Base-by-base conservation (phyloP, 306 rosid species). In the Cicer pinnatifidum region DNA sequence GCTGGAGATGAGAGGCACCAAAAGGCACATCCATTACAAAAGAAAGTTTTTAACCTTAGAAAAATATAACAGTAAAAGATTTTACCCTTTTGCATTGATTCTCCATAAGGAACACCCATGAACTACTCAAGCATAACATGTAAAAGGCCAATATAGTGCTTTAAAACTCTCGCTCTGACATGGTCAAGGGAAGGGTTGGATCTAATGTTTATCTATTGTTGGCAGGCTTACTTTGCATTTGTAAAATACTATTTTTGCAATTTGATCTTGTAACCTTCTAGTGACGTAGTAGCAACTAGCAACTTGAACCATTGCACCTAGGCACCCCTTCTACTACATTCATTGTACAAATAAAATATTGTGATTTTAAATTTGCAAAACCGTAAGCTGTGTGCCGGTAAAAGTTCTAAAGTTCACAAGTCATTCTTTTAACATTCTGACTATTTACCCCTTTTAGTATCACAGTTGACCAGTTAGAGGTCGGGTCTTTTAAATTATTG, bases 51-150 rank as follows among this genome's bases (percentile, higher is more conserved):
- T 54, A 40, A 56, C 8, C 4, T 17, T 40, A 19, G 66, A 20
- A 56, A 40, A 20, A 20, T 20, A 19, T 19, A 56, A 19, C 62
- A 9, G 62, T 52, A 17, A 71, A 53, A 17, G 7, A 40, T 17
- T 69, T 52, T 1, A 69, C 51, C 9, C 17, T 69, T 52, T 70
- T 38, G 19, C 51, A 4, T 52, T 43, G 64, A 8, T 57, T 72
- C 23, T 57, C 76, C 47, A 17, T 59, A 33, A 28, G 35, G 35
- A 28, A 28, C 35, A 28, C 11, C 12, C 65, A 59, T 6, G 20
- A 15, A 7, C 23, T 3, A 52, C 58, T 52, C 11, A 8, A 16
- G 58, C 58, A 20, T 20, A 9, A 9, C 37, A 56, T 0, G 11
- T 58, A 28, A 11, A 59, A 59, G 9, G 10, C 9, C 39, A 33